Conservation (phyloP, 2,329 filamentous ascomycete species). For the Aureobasidium melanogenum region DNA sequence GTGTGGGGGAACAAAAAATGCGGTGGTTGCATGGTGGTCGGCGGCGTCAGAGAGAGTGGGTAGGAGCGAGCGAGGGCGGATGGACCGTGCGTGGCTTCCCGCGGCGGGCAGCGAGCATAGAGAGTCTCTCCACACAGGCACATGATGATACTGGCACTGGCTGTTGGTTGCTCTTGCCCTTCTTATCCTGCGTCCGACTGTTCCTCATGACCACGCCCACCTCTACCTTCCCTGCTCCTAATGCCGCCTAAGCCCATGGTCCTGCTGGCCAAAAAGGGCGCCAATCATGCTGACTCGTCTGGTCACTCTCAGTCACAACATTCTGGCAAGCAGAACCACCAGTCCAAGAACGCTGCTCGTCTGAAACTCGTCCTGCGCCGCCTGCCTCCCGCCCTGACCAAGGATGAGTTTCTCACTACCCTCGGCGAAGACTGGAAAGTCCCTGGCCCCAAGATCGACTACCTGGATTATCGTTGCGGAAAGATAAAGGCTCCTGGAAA, state of each 20-base stretch:
- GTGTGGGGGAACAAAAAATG: neutral
- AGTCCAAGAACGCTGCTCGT: constrained; percentile 43
- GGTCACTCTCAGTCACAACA: neutral
- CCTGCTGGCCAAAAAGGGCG: constrained; percentile 8
- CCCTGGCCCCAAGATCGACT: constrained; percentile 77
- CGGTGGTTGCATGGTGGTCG: neutral
- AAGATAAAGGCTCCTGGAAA: constrained; percentile 88
- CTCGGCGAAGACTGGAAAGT: constrained; percentile 74
- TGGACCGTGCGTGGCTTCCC: neutral
- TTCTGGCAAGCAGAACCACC: constrained; percentile 4
- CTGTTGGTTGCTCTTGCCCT: neutral
- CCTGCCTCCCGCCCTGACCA: constrained; percentile 76
- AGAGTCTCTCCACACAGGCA: neutral
- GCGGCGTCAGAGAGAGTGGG: neutral
- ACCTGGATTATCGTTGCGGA: constrained; percentile 62
- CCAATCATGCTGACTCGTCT: neutral
- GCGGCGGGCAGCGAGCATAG: neutral
- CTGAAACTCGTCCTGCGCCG: constrained; percentile 80
- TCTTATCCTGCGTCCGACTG: neutral
- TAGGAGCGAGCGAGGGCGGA: neutral
- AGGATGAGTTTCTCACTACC: constrained; percentile 62
- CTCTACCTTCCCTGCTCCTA: neutral
- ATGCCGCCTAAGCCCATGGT: constrained; percentile 11
- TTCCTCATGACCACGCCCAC: neutral
- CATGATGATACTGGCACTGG: neutral